Conservation (phyloP, 331 rosid species). For the Cydonia oblonga region DNA sequence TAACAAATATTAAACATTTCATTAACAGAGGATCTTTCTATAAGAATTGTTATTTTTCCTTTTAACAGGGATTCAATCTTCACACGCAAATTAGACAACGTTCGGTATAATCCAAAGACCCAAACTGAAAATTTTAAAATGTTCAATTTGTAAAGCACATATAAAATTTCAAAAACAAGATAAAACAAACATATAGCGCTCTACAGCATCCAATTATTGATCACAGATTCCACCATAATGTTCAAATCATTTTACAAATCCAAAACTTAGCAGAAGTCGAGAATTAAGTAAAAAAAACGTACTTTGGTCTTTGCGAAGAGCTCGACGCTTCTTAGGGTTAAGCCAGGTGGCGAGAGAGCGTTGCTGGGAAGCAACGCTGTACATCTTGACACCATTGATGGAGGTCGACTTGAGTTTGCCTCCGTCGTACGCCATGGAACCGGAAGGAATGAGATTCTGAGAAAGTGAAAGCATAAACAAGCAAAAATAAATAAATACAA, state of each 20-base stretch:
- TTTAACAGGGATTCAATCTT: background rate
- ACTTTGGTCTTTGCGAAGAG: slow-evolving; percentile 61
- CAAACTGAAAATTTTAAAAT: background rate
- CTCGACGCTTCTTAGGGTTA: slow-evolving; percentile 48
- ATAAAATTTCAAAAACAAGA: background rate
- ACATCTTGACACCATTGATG: slow-evolving; percentile 64
- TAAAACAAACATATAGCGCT: background rate
- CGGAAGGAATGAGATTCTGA: background rate
- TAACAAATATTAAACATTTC: background rate
- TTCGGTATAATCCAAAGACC: background rate
- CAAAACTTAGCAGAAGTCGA: background rate
- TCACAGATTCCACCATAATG: background rate
- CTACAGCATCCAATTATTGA: background rate
- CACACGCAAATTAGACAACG: background rate
- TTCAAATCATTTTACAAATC: background rate
- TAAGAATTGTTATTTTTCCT: background rate
- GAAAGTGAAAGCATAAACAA: background rate
- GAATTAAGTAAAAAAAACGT: background rate
- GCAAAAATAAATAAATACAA: no score
- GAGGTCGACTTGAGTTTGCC: slow-evolving; percentile 61
- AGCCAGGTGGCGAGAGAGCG: slow-evolving; percentile 72
- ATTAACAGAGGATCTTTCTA: background rate
- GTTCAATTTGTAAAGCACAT: background rate
- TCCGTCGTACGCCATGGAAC: slow-evolving; percentile 52
- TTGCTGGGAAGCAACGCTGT: slow-evolving; percentile 66